These are phyloP conservation scores for Canariomyces notabilis DNA, from an alignment of 2,329 filamentous ascomycete genomes.

Conservation along the genomic window DNA sequence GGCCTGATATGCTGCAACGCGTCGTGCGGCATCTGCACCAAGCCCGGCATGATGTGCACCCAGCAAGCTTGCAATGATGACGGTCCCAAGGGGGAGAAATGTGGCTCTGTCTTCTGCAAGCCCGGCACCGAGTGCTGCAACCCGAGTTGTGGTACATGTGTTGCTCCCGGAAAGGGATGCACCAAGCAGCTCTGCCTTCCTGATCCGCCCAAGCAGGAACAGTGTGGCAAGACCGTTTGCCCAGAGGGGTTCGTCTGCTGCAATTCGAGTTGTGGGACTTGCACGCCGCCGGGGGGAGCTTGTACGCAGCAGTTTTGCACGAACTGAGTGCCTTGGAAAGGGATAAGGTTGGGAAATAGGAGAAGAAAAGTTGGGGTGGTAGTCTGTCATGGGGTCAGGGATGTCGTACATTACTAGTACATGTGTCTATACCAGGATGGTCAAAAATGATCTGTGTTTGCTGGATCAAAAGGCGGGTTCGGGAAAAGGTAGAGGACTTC, in stretches of 20 bases:
- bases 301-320: slow-evolving; percentile 22
- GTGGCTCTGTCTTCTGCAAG: slow-evolving; percentile 15
- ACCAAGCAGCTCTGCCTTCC: slow-evolving; percentile 18
- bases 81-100: not conserved
- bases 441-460: no score
- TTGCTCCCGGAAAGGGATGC: slow-evolving; percentile 17
- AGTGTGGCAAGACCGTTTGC: slow-evolving; percentile 22
- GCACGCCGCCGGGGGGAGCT: slow-evolving; percentile 14
- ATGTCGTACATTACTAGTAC: not conserved
- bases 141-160: slow-evolving; percentile 22
- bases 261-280: slow-evolving; percentile 25
- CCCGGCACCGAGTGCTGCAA: slow-evolving; percentile 19
- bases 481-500: no score
- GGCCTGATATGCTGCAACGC: slow-evolving; percentile 23
- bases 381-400: no score
- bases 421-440: no score
- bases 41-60: slow-evolving; percentile 19
- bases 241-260: slow-evolving; percentile 17
- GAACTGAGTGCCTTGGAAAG: not conserved
- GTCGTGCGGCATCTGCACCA: slow-evolving; percentile 20
- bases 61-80: slow-evolving; percentile 14
- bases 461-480: no score
- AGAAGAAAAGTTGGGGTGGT: not conserved
- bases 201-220: slow-evolving; percentile 1
- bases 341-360: not conserved